Evolutionary conservation across 2,329 filamentous ascomycete species (phyloP).

Genomic region (Elsinoe australis): DNA sequence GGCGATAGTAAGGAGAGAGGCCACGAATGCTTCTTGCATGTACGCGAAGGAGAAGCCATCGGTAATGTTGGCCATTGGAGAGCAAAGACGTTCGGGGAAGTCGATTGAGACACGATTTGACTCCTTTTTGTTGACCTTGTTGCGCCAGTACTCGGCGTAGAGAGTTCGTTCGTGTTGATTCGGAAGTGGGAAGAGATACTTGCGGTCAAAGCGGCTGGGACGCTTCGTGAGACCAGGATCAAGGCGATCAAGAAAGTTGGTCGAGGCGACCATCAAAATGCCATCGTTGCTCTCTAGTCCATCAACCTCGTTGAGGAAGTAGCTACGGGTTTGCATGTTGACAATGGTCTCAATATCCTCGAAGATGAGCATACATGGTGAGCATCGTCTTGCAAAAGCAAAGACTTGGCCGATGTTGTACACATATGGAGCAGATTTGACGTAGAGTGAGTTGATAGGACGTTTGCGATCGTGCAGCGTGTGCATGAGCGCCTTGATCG

Average conservation of each 20-base stretch:
- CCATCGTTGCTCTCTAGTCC: slow-evolving; percentile 62
- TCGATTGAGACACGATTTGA: slow-evolving; percentile 49
- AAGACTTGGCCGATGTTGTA: slow-evolving; percentile 50
- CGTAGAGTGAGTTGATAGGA: slow-evolving; percentile 35
- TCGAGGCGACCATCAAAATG: slow-evolving; percentile 51
- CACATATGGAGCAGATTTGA: slow-evolving; percentile 30
- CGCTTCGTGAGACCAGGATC: slow-evolving; percentile 58
- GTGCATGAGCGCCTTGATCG: slow-evolving; percentile 40
- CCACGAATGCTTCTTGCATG: slow-evolving; percentile 62
- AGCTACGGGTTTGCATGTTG: slow-evolving; percentile 52
- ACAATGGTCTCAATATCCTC: slow-evolving; percentile 65
- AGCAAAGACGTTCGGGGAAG: slow-evolving; percentile 53
- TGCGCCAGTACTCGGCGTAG: slow-evolving; percentile 58
- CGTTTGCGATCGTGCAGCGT: slow-evolving; percentile 33
- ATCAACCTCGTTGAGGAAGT: slow-evolving; percentile 67
- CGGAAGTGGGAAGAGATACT: slow-evolving; percentile 52
- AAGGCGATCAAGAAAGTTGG: slow-evolving; percentile 51
- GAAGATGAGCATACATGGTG: slow-evolving; percentile 63
- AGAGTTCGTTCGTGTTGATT: slow-evolving; percentile 44
- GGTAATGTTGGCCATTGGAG: slow-evolving; percentile 55
- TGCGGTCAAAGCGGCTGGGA: slow-evolving; percentile 59
- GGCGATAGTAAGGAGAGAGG: slow-evolving; percentile 54
- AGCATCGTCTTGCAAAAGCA: slow-evolving; percentile 51
- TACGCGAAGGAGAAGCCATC: slow-evolving; percentile 62
- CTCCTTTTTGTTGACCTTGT: slow-evolving; percentile 38